Conservation (phyloP, 2,329 filamentous ascomycete species). For the Tolypocladium amazonense region DNA sequence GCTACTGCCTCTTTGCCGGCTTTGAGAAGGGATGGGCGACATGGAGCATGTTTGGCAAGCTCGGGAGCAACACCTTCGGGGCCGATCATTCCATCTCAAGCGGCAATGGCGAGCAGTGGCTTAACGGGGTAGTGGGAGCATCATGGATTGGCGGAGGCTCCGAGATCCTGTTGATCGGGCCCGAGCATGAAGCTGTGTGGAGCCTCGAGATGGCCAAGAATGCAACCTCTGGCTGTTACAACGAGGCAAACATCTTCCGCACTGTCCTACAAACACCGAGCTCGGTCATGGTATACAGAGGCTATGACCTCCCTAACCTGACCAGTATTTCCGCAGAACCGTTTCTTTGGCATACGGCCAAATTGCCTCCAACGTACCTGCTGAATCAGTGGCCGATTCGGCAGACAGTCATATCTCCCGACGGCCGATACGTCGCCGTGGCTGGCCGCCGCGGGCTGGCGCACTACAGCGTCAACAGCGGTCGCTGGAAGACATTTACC, state of each 20-base stretch:
- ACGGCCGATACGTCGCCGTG: conserved; percentile 91
- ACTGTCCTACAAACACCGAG: conserved; percentile 83
- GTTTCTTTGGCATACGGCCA: conserved; percentile 89
- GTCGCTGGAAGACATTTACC: conserved; percentile 90
- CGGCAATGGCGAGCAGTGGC: conserved; percentile 69
- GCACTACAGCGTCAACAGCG: conserved; percentile 90
- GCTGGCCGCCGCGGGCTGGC: conserved; percentile 86
- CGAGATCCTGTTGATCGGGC: conserved; percentile 66
- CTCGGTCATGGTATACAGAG: conserved; percentile 84
- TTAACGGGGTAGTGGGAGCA: conserved; percentile 66
- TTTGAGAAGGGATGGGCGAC: conserved; percentile 89
- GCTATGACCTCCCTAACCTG: conserved; percentile 82
- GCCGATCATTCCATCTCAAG: conserved; percentile 53
- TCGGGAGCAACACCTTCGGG: conserved; percentile 73
- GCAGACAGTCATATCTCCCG: conserved; percentile 75
- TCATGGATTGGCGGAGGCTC: conserved; percentile 84
- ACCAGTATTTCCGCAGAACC: conserved; percentile 87
- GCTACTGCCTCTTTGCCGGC: conserved; percentile 89
- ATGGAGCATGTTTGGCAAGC: conserved; percentile 96
- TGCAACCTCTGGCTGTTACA: conserved; percentile 86
- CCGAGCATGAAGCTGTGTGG: conserved; percentile 71
- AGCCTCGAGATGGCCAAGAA: conserved; percentile 86
- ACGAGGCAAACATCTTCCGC: conserved; percentile 78
- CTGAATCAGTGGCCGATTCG: conserved; percentile 90
- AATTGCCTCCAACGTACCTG: conserved; percentile 75